Evolutionary conservation across 2,329 filamentous ascomycete species (phyloP).

Genomic region (Trichoderma arundinaceum): DNA sequence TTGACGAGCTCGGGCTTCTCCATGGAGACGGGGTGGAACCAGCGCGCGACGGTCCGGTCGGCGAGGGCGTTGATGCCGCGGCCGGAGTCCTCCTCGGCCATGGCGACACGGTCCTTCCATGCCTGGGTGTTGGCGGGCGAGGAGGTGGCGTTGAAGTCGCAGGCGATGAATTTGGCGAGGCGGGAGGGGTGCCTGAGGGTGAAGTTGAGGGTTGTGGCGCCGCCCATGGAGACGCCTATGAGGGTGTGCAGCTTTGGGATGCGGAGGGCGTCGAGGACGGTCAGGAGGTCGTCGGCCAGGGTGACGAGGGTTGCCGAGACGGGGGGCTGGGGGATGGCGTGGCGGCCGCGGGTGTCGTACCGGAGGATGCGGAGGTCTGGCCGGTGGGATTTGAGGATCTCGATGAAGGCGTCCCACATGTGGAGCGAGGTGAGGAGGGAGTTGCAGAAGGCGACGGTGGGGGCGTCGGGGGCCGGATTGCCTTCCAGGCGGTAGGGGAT

Average conservation of each 20-base stretch:
- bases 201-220: constrained; percentile 76
- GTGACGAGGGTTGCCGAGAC: constrained; percentile 65
- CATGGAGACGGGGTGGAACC: constrained; percentile 71
- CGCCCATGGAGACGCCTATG: constrained; percentile 81
- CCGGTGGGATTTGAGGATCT: constrained; percentile 62
- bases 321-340: constrained; percentile 54
- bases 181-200: constrained; percentile 68
- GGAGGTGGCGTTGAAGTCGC: constrained; percentile 77
- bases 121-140: constrained; percentile 76
- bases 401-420: constrained; percentile 81
- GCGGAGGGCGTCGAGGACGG: constrained; percentile 71
- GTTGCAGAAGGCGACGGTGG: constrained; percentile 77
- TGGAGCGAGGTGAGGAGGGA: constrained; percentile 76
- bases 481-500: constrained; percentile 80
- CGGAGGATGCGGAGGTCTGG: constrained; percentile 75
- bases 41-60: constrained; percentile 72
- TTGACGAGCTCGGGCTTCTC: constrained; percentile 54
- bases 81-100: constrained; percentile 65
- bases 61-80: constrained; percentile 71
- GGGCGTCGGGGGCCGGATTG: constrained; percentile 67
- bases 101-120: constrained; percentile 76
- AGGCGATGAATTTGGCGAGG: constrained; percentile 68
- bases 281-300: constrained; percentile 69
- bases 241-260: constrained; percentile 69
- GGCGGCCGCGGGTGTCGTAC: constrained; percentile 76